These are phyloP conservation scores for Cladorrhinum sp. DNA, from an alignment of 2,329 filamentous ascomycete genomes.

Conservation along the genomic window DNA sequence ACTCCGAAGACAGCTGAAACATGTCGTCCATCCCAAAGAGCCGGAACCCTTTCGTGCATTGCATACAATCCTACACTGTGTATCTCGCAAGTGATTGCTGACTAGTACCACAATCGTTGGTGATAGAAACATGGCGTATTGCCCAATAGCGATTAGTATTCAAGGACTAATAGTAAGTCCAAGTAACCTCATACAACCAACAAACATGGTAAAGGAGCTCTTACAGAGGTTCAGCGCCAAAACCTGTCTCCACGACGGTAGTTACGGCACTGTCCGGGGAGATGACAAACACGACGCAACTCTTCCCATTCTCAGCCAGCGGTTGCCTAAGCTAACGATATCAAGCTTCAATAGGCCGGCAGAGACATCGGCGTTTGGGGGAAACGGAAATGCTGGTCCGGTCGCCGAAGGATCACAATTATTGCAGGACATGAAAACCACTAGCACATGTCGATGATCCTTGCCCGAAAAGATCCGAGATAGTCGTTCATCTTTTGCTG, in stretches of 20 bases:
- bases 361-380: too few relatives aligned
- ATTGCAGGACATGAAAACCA: neutral
- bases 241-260: neutral
- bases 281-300: neutral
- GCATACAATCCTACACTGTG: too few relatives aligned
- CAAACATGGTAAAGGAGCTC: too few relatives aligned
- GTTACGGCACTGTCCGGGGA: neutral
- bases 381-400: too few relatives aligned
- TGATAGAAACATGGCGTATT: neutral
- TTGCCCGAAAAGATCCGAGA: neutral
- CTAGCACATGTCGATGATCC: neutral
- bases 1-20: too few relatives aligned
- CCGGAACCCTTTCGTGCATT: neutral
- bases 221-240: neutral
- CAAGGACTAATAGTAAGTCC: too few relatives aligned
- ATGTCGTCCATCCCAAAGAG: too few relatives aligned
- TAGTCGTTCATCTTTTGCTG: neutral
- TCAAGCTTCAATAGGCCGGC: too few relatives aligned
- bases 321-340: too few relatives aligned
- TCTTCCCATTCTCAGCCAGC: neutral
- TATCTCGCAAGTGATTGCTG: neutral
- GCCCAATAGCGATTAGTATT: neutral
- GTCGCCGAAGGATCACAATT: neutral
- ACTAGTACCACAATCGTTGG: neutral
- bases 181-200: neutral